Evolutionary conservation across 225 moss, liverwort and hornwort species (phyloP).

Genomic region (Asterella californica): DNA sequence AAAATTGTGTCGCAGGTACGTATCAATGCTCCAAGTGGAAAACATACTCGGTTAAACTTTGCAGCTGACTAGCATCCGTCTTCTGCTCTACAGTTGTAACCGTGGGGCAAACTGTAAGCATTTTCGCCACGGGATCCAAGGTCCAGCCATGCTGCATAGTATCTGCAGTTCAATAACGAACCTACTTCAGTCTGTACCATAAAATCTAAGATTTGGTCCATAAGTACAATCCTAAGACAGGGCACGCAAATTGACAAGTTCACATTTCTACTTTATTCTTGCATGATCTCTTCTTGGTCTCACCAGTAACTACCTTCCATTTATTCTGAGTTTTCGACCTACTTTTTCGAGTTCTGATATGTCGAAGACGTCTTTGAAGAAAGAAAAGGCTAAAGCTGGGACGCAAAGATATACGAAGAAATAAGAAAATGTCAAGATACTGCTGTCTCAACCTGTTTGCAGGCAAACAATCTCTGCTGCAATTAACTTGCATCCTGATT

Average conservation of each 20-base stretch:
- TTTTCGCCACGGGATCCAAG: constrained; percentile 76
- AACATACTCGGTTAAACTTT: constrained; percentile 98
- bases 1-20: constrained; percentile 29
- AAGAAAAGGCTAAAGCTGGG: background rate
- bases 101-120: constrained; percentile 73
- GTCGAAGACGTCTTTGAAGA: background rate
- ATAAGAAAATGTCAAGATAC: no score
- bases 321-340: background rate
- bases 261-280: background rate
- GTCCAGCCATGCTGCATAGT: constrained; percentile 87
- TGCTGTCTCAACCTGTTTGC: background rate
- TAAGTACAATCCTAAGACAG: background rate
- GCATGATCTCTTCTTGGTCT: background rate
- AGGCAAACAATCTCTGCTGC: background rate
- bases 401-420: no score
- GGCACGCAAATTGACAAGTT: background rate
- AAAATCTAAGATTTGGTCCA: background rate
- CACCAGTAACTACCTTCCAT: background rate
- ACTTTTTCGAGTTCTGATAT: background rate
- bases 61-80: constrained; percentile 90
- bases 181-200: background rate
- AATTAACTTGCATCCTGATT: background rate
- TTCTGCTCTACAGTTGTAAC: constrained; percentile 64
- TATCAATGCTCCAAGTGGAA: constrained; percentile 96
- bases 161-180: constrained; percentile 47